A percentile compares a stretch with the other conserved stretches of the same genome.
These are phyloP conservation scores for Cucurbita maxima DNA, from an alignment of 306 rosid species.

Conservation along the genomic window DNA sequence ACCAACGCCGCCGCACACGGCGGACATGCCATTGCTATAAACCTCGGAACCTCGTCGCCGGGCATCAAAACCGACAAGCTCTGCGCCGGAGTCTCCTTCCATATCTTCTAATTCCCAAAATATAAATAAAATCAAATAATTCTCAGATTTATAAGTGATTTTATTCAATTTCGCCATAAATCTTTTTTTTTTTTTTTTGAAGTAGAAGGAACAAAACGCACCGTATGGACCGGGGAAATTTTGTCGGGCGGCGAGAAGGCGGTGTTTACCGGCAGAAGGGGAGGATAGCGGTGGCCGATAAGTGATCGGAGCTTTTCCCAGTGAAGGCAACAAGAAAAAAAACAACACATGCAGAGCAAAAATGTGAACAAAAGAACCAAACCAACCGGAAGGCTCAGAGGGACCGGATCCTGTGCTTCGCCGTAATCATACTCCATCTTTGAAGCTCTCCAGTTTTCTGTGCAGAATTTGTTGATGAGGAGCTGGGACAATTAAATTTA, in stretches of 20 bases:
- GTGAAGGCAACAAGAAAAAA: constrained; percentile 79
- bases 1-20: constrained; percentile 11
- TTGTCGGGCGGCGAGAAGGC: constrained; percentile 1
- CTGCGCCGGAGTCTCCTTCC: constrained; percentile 18
- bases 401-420: not conserved
- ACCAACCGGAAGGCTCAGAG: constrained; percentile 1
- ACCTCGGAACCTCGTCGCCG: constrained; percentile 66
- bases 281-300: constrained; percentile 8
- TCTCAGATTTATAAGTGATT: no score
- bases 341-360: constrained; percentile 5
- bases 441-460: not conserved
- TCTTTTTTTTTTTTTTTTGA: no score
- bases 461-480: not conserved
- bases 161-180: no score
- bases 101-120: constrained; percentile 12
- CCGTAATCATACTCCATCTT: not conserved
- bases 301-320: constrained; percentile 82
- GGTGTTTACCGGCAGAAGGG: constrained; percentile 13
- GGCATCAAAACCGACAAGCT: constrained; percentile 89
- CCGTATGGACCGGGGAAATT: not conserved
- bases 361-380: constrained; percentile 6
- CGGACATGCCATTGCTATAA: constrained; percentile 80
- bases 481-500: not conserved
- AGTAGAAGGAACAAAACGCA: not conserved
- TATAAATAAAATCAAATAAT: not conserved